Base-by-base conservation (phyloP, 148 eudicot species). In the Silene uniflora region DNA sequence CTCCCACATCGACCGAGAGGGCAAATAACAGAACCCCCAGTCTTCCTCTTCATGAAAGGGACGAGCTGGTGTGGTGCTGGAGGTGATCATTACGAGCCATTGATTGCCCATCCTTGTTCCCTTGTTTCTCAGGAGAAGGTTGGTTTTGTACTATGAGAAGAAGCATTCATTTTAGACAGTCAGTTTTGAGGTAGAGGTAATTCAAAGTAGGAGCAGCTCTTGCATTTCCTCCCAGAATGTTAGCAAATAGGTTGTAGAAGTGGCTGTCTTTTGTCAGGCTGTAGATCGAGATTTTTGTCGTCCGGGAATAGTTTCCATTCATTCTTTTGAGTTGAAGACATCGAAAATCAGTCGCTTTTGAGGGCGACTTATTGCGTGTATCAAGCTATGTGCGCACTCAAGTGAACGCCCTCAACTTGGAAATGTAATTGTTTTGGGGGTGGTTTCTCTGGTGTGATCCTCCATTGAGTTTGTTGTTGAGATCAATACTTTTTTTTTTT, bases 11-110 rank as follows among this genome's bases (percentile, higher is more conserved):
- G 89, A 35, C 98, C 98, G 72, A 86, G 98, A 80, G 77, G 91
- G 61, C 83, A 88, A 83, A 88, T 93, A 23, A 74, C 85, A 10
- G 90, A 81, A 56, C 89, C 87, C 62, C 97, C 98, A 0, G 81
- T 91, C 80, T 93, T 93, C 80, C 93, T 93, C 61, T 93, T 93
- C 88, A 93, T 93, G 98, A 93, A 93, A 83, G 98, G 98, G 74
- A 93, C 97, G 74, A 94, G 97, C 68, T 93, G 98, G 97, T 93
- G 97, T 75, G 93, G 97, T 39, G 97, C 93, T 8, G 98, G 98
- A 78, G 98, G 84, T 27, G 98, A 93, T 73, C 98, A 91, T 79
- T 93, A 93, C 16, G 98, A 91, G 85, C 98, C 98, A 65, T 84
- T 93, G 69, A 83, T 88, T 69, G 97, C 98, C 19, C 89, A 86